phyloP scores from a whole-genome alignment of 2,329 filamentous ascomycete species.

The Phialemoniopsis sp. region DNA sequence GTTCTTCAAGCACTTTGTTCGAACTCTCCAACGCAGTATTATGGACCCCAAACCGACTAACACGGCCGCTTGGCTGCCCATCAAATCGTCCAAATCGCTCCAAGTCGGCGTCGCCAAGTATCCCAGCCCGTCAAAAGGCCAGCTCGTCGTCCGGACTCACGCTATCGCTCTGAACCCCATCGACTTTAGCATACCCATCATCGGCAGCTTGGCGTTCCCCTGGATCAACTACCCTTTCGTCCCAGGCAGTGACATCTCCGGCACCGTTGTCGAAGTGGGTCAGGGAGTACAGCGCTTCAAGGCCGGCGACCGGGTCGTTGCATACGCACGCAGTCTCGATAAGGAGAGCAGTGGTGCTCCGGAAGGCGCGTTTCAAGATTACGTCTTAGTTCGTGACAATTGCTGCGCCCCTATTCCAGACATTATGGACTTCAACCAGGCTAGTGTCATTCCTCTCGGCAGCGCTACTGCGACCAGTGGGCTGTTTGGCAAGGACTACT shows the following conservation, averaged over 20 bases:
- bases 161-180: constrained; percentile 28
- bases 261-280: constrained; percentile 59
- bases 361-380: constrained; percentile 21
- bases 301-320: constrained; percentile 63
- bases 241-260: constrained; percentile 70
- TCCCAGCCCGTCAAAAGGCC: too few species aligned
- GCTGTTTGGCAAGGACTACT: constrained; percentile 15
- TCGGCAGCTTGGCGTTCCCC: constrained; percentile 19
- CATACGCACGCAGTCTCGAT: too few species aligned
- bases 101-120: too few species aligned
- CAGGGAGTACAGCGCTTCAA: constrained; percentile 52
- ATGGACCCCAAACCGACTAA: too few species aligned
- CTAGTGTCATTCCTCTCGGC: constrained; percentile 18
- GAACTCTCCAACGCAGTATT: too few species aligned
- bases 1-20: too few species aligned
- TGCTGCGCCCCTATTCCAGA: constrained; percentile 16
- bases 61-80: too few species aligned
- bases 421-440: constrained; percentile 14
- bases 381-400: constrained; percentile 11
- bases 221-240: constrained; percentile 49
- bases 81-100: too few species aligned
- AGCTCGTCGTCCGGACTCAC: constrained; percentile 21
- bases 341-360: too few species aligned
- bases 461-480: constrained; percentile 19
- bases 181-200: constrained; percentile 21